Base-by-base conservation (phyloP, 345 rosid genomes). In the Dipteronia dyeriana region DNA sequence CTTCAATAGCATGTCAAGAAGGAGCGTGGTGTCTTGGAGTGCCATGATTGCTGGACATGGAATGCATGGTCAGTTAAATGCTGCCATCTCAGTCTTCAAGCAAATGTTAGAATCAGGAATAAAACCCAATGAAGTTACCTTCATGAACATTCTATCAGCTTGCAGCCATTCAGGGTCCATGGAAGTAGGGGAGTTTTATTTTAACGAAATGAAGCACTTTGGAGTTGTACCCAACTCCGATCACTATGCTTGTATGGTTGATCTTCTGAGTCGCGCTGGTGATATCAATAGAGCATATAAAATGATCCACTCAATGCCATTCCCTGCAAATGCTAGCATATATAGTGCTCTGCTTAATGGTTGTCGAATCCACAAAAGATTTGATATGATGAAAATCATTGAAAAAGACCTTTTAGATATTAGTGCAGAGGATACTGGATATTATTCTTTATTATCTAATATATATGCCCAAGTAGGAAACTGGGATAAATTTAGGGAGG, bases 301-400 rank as follows among this genome's bases (percentile, higher is more conserved):
- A 75, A 84, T 82, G 69, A 91, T 92, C 75, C 84, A 79, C 43
- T 83, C 91, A 54, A 86, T 91, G 93, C 92, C 95, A 61, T 90
- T 83, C 73, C 80, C 88, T 39, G 85, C 86, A 57, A 86, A 90
- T 81, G 84, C 92, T 51, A 81, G 90, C 70, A 85, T 90, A 62
- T 95, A 94, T 97, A 86, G 90, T 38, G 84, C 92, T 71, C 84
- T 95, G 49, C 86, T 91, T 72, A 95, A 89, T 61, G 99, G 98
- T 2, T 95, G 97, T 63, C 82, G 92, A 75, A 90, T 91, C 75
- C 92, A 95, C 84, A 84, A 72, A 73, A 85, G 97, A 78, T 78
- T 87, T 76, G 98, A 95, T 79, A 81, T 88, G 81, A 84, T 91
- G 54, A 87, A 81, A 82, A 76, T 72, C 49, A 84, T 93, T 20